Evolutionary conservation across 1,284 basidiomycete species (phyloP), one percentile per base, ranked within the genome.

Genomic region (Sanguinoderma infundibulare): DNA sequence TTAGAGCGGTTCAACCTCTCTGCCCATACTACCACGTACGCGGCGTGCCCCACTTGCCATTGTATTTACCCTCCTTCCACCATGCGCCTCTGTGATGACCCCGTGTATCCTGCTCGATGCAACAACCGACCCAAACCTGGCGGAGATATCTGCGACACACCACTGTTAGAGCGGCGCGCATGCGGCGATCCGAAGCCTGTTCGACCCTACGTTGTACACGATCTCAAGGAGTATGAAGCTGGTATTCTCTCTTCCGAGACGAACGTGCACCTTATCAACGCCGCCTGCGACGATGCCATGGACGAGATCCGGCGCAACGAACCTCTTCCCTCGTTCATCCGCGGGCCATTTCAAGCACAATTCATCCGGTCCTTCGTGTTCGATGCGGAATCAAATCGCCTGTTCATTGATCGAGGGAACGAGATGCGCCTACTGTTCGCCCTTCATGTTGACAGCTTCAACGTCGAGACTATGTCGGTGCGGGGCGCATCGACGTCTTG

Each of bases 371-470:
- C 53, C n/a, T 44, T 54, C 53, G 28, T 30, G 39, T 28, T 54
- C 36, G 53, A 42, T n/a, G 14, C 28, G 24, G 15, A 44, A 39
- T 39, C 38, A n/a, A 39, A 39, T 39, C 38, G 38, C 20, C 17
- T 54, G 12, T 54, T 54, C 40, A 32, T 40, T 24, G 47, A 57
- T 17, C 6, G 47, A n/a, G 49, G 20, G 17, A 26, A 51, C 12
- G 55, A 57, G 30, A 38, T 57, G 1, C 53, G 55, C 17, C 35
- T 36, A 15, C n/a, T 51, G 17, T 60, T 60, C 42, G 46, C 40
- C 9, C 47, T 60, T 4, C 47, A 51, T 34, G 39, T 60, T 17
- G 59, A 60, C n/a, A 55, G 30, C n/a, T 60, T 60, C 53, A 55
- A 51, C 14, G 10, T 36, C 7, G 46, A 55, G 40, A 53, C 46